Evolutionary conservation across 176 grass and related monocot genomes (phyloP).

Genomic region (Oryza officinalis): DNA sequence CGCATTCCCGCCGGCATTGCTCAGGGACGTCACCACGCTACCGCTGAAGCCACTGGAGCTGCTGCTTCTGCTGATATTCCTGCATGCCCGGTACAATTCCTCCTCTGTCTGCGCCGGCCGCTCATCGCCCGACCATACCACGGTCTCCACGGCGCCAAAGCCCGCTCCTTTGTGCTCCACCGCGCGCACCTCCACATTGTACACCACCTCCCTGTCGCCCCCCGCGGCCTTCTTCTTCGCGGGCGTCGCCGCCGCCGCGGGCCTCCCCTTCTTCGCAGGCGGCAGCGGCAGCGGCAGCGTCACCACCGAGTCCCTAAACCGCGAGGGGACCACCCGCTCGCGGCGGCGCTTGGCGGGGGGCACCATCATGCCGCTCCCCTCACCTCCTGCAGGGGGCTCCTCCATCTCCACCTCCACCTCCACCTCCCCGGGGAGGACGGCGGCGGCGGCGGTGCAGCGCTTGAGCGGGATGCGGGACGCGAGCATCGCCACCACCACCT

Average conservation of each 20-base stretch:
- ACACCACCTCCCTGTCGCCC: slow-evolving; percentile 27
- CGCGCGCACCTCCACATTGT: slow-evolving; percentile 31
- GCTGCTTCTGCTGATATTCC: slow-evolving; percentile 41
- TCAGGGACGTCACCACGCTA: slow-evolving; percentile 50
- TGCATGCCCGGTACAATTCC: slow-evolving; percentile 45
- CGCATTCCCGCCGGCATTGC: slow-evolving; percentile 31
- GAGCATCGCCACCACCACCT: slow-evolving; percentile 44
- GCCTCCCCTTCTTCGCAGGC: slow-evolving; percentile 16
- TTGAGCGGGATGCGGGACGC: slow-evolving; percentile 60
- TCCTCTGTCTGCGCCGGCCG: background rate
- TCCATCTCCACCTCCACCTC: background rate
- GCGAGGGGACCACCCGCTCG: slow-evolving; percentile 57
- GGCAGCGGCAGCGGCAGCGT: background rate
- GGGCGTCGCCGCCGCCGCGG: background rate
- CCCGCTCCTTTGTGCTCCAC: slow-evolving; percentile 27
- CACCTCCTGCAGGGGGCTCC: background rate
- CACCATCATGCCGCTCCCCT: slow-evolving; percentile 19
- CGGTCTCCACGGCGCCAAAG: slow-evolving; percentile 36
- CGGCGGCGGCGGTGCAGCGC: slow-evolving; percentile 52
- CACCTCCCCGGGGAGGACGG: slow-evolving; percentile 6
- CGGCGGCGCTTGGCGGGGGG: slow-evolving; percentile 49
- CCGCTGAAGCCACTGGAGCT: slow-evolving; percentile 30
- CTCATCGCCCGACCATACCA: slow-evolving; percentile 9
- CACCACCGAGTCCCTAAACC: slow-evolving; percentile 46
- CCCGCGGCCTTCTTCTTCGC: background rate